Evolutionary conservation across 73 alveolate genomes (phyloP).

Genomic region (Paramecium primaurelia): DNA sequence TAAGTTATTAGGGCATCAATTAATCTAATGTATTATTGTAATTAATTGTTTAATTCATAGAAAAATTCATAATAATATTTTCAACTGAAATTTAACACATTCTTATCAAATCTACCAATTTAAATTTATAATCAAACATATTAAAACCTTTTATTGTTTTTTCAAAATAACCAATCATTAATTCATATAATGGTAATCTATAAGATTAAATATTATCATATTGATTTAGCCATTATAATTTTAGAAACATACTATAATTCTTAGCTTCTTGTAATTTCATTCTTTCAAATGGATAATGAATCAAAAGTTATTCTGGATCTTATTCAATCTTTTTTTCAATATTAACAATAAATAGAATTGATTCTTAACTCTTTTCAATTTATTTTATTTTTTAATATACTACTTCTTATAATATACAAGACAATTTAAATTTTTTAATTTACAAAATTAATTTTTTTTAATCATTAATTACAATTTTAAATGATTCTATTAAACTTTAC

Average conservation of each 20-base stretch:
- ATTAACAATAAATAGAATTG: neutral
- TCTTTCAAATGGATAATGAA: neutral
- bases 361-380: neutral
- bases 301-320: neutral
- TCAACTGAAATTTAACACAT: neutral
- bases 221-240: neutral
- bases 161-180: neutral
- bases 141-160: neutral
- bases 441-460: neutral
- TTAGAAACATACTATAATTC: neutral
- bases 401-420: neutral
- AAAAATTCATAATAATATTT: constrained; percentile 13
- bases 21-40: neutral
- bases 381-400: neutral
- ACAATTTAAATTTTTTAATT: neutral
- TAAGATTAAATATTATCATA: neutral
- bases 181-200: neutral
- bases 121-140: neutral
- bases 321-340: neutral
- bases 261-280: neutral
- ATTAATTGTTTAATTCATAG: neutral
- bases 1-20: neutral
- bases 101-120: neutral
- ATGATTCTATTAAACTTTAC: neutral
- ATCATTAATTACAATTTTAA: neutral